Base-by-base conservation (phyloP, 257 asterid species). In the Primulina tabacum region DNA sequence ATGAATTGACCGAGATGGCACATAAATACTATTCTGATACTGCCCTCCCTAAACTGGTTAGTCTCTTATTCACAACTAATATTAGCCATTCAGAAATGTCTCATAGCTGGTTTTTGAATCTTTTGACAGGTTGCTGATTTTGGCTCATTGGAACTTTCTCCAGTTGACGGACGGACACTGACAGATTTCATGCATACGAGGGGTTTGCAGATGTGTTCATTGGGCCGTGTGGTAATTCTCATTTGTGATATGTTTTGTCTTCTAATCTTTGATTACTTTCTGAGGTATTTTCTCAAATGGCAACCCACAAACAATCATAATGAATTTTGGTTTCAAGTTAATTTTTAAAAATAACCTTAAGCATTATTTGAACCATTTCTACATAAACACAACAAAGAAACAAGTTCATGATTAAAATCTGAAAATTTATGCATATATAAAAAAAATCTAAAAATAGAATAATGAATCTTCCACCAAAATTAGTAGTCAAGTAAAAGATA, bases 171-270 rank as follows among this genome's bases (percentile, higher is more conserved):
- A 69, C 79, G 93, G 80, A 89, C 96, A 8, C 79, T 89, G 61
- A 87, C 96, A 21, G 96, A 89, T 81, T 89, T 89, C 79, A 89
- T 89, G 96, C 96, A 89, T 78, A 85, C 93, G 35, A 83, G 96
- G 85, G 96, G 96, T 70, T 76, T 89, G 86, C 84, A 82, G 67
- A 89, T 89, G 93, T 78, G 81, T 76, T 86, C 91, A 33, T 80
- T 89, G 84, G 93, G 96, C 29, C 88, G 75, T 38, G 96, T 89
- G 89, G 96, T 89, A 85, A 82, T 76, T 73, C 76, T 71, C n/a
- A 52, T 40, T 55, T 65, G 17, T 53, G 20, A 14, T 59, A 55
- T 20, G 58, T 64, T 32, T 62, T 8, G 17, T 65, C 43, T 61
- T 67, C 37, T 43, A 24, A 34, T 34, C 53, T 33, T 57, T 69